phyloP scores from a whole-genome alignment of 306 rosid species.

The Lagenaria siceraria region DNA sequence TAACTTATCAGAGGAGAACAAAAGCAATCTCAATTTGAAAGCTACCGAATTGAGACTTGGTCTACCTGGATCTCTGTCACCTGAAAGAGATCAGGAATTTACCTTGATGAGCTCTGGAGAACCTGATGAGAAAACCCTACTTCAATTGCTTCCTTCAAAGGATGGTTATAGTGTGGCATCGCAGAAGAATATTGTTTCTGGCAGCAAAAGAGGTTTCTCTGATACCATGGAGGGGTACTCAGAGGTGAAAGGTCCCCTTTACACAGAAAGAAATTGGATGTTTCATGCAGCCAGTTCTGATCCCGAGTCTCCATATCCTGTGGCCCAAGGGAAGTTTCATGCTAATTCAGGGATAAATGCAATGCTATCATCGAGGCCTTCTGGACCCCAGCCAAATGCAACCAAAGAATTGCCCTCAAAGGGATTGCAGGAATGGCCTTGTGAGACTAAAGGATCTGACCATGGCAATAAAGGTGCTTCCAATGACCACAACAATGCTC shows the following conservation, averaged over 20 bases:
- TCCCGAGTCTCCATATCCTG: slow-evolving; percentile 22
- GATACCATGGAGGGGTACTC: slow-evolving; percentile 67
- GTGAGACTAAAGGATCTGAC: slow-evolving; percentile 40
- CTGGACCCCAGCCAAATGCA: slow-evolving; percentile 37
- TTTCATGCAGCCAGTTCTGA: slow-evolving; percentile 20
- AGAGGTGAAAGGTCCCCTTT: slow-evolving; percentile 33
- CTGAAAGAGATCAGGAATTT: slow-evolving; percentile 42
- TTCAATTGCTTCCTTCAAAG: slow-evolving; percentile 75
- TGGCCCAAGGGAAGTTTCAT: slow-evolving; percentile 55
- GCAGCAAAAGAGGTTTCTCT: slow-evolving; percentile 83
- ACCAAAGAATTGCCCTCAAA: slow-evolving; percentile 46
- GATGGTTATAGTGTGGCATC: slow-evolving; percentile 44
- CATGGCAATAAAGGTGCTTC: slow-evolving; percentile 36
- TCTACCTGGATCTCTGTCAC: slow-evolving; percentile 90
- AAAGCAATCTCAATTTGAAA: slow-evolving; percentile 53
- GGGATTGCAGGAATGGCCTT: slow-evolving; percentile 50
- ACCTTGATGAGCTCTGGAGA: slow-evolving; percentile 30
- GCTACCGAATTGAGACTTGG: slow-evolving; percentile 90
- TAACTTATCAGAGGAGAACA: slow-evolving; percentile 48
- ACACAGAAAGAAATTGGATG: slow-evolving; percentile 26
- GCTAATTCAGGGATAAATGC: slow-evolving; percentile 37
- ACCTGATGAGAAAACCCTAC: slow-evolving; percentile 68
- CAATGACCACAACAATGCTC: slow-evolving; percentile 34
- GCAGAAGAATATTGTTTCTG: slow-evolving; percentile 54
- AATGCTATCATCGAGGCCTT: slow-evolving; percentile 55